These are phyloP conservation scores for Eucalyptus sp. DNA, from an alignment of 345 rosid species.

Conservation along the genomic window DNA sequence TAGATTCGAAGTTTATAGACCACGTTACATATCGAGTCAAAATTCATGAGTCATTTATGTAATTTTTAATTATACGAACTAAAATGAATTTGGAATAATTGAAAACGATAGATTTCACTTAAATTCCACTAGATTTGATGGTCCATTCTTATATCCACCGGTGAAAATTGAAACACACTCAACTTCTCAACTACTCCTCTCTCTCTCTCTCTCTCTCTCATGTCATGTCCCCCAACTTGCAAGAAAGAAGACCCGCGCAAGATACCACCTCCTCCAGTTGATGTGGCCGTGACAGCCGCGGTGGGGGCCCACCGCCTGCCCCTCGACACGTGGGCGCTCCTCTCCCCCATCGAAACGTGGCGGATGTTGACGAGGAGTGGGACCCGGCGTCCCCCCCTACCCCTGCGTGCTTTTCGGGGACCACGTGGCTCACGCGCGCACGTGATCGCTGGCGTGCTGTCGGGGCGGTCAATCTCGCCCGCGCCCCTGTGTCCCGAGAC, in stretches of 20 bases:
- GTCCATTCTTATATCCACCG: neutral
- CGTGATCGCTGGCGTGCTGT: neutral
- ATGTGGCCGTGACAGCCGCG: neutral
- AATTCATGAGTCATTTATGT: no score
- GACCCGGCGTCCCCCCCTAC: neutral
- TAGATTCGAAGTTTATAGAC: rapidly evolving
- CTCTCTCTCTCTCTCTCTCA: neutral
- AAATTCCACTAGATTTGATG: neutral
- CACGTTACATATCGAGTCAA: rapidly evolving
- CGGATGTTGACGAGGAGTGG: neutral
- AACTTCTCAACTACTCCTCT: neutral
- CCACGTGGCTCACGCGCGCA: neutral
- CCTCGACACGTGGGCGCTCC: neutral
- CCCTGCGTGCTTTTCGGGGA: neutral
- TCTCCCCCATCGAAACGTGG: neutral
- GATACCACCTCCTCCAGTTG: neutral
- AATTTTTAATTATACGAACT: neutral
- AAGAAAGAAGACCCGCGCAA: neutral
- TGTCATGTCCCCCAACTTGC: neutral
- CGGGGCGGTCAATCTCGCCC: neutral
- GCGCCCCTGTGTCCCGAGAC: neutral
- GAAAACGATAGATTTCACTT: neutral
- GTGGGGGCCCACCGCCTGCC: neutral
- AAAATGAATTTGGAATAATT: neutral
- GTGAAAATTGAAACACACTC: neutral